Evolutionary conservation across 1,284 basidiomycete genomes (phyloP).

Genomic region (Austroboletus niveus): DNA sequence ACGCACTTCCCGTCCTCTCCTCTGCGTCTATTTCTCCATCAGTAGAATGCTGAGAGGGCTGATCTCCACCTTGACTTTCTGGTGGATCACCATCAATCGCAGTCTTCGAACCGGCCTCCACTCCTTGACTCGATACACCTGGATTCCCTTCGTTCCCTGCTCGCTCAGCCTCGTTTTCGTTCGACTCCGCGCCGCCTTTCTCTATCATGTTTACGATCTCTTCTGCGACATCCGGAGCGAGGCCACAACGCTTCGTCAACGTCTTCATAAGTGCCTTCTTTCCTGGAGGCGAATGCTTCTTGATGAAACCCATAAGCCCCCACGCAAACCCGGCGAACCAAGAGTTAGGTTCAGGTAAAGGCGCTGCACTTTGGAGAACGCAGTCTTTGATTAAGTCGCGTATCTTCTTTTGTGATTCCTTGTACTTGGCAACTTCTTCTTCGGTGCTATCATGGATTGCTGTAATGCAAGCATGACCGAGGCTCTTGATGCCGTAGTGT

Average conservation of each 20-base stretch:
- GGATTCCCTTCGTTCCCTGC: neutral
- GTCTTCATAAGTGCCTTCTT: conserved; percentile 22
- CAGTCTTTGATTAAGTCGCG: conserved; percentile 19
- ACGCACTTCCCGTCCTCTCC: too few relatives aligned
- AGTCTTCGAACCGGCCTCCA: too few relatives aligned
- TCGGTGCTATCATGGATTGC: conserved; percentile 27
- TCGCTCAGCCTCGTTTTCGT: neutral
- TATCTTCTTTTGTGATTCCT: conserved; percentile 20
- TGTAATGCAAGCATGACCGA: conserved; percentile 41
- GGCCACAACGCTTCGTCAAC: conserved; percentile 27
- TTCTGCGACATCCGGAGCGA: conserved; percentile 28
- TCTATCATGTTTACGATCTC: conserved; percentile 28
- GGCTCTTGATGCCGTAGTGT: conserved; percentile 30
- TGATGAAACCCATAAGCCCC: conserved; percentile 21
- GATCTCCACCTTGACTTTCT: too few relatives aligned
- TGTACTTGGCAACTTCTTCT: conserved; percentile 24
- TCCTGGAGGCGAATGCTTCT: conserved; percentile 12
- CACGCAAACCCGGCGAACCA: conserved; percentile 21
- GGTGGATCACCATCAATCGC: too few relatives aligned
- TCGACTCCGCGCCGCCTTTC: conserved; percentile 10
- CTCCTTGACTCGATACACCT: neutral
- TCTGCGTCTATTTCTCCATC: too few relatives aligned
- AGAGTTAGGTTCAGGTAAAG: conserved; percentile 14
- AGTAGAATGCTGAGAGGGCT: too few relatives aligned
- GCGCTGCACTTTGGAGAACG: conserved; percentile 13